Evolutionary conservation across 2,329 filamentous ascomycete species (phyloP), one percentile per base, ranked within the genome.

Genomic region (Zalaria sp.): DNA sequence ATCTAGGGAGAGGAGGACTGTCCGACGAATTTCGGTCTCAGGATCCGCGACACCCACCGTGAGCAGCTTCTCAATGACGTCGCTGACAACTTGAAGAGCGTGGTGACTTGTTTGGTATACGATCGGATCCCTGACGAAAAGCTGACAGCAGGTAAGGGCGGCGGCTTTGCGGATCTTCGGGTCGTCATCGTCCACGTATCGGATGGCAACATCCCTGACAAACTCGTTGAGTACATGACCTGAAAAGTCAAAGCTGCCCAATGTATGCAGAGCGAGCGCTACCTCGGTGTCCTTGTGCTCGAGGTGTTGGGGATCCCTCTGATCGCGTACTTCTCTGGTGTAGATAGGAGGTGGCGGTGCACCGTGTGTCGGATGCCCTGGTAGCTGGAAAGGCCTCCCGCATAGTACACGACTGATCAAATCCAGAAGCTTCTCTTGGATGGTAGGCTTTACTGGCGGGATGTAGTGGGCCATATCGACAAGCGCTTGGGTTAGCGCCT

Each of bases 391-490:
- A 2, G 87, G 83, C 50, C 91, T 83, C 3, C 89, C 87, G 47
- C 88, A 93, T 2, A 98, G 74, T 3, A 96, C 89, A 48, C 89
- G 78, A 60, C 91, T 96, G 34, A 98, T 73, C 74, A 98, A 88
- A 56, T 98, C 87, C 8, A 98, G 73, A 25, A 98, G 68, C 51
- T 91, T 81, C 55, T 95, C 89, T 57, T 98, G 91, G 34, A 98
- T 96, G 5, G 79, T 88, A 2, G 83, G 75, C 57, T 93, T 91
- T 43, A 95, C 86, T 0, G 93, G 87, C 0, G 89, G 91, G 37
- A 98, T 95, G 57, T 98, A 96, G 57, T 96, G 93, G 27, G 91
- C 91, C 84, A 98, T 95, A 56, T 98, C 93, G 25, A 96, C 88
- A 41, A 98, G 69, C 3, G 93, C 93, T 58, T 96, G 88, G 0